Evolutionary conservation across 1,284 basidiomycete genomes (phyloP).

Genomic region (Apiotrichum sp.): DNA sequence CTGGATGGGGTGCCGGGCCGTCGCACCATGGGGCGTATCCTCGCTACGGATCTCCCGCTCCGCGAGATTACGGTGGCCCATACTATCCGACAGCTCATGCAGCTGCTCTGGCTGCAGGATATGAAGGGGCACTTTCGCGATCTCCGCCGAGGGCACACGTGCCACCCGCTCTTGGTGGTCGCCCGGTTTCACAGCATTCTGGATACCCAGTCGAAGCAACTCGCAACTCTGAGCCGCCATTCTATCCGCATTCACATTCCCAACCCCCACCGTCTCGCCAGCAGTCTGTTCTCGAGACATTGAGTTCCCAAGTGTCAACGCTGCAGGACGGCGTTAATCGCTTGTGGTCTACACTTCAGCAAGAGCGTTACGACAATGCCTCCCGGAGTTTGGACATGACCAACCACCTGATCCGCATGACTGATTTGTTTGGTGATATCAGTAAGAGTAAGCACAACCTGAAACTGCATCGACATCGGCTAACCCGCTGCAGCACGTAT

Average conservation of each 20-base stretch:
- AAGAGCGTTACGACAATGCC: slow-evolving; percentile 31
- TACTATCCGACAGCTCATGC: slow-evolving; percentile 1
- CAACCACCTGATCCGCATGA: slow-evolving; percentile 31
- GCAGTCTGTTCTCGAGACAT: slow-evolving; percentile 12
- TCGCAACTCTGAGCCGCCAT: slow-evolving; percentile 20
- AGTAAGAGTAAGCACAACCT: background rate
- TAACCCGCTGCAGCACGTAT: background rate
- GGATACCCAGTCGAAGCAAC: slow-evolving; percentile 5
- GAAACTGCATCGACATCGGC: background rate
- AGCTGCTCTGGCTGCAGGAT: slow-evolving; percentile 2
- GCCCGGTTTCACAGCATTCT: background rate
- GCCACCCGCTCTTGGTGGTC: background rate
- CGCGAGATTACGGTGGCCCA: background rate
- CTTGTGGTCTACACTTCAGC: slow-evolving; percentile 23
- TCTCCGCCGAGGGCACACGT: background rate
- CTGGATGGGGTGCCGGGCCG: background rate
- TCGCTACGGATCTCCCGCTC: background rate
- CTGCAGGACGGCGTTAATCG: slow-evolving; percentile 31
- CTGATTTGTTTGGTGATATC: slow-evolving; percentile 8
- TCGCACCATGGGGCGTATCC: background rate
- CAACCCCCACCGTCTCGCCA: slow-evolving; percentile 14
- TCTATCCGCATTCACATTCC: slow-evolving; percentile 11
- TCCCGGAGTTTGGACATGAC: slow-evolving; percentile 27
- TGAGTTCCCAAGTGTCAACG: slow-evolving; percentile 21
- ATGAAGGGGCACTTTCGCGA: background rate